phyloP scores from a whole-genome alignment of 768 basidiomycete genomes.

The Pleurotus platypus region DNA sequence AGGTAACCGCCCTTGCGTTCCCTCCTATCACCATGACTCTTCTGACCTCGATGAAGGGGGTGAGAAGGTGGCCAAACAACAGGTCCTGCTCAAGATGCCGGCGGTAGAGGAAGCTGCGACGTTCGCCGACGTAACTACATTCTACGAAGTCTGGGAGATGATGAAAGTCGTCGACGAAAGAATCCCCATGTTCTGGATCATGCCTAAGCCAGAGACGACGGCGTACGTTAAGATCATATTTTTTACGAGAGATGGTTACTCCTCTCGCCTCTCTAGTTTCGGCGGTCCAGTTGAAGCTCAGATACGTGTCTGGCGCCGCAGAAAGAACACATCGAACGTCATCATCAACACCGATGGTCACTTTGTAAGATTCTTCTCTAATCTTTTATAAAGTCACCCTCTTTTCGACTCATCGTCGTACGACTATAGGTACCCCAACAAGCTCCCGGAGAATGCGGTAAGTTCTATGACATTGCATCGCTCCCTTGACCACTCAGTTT shows the following conservation, averaged over 20 bases:
- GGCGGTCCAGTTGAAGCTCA: background rate
- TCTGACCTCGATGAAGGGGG: no score
- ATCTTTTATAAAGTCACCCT: no score
- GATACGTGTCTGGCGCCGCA: background rate
- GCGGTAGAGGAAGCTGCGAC: conserved; percentile 60
- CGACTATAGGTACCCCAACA: no score
- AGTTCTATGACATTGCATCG: no score
- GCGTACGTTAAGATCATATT: background rate
- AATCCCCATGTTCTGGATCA: conserved; percentile 51
- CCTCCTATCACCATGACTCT: no score
- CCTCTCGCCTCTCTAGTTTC: background rate
- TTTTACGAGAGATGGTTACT: no score
- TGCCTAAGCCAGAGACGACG: conserved; percentile 28
- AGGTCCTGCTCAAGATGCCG: conserved; percentile 60
- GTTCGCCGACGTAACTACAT: conserved; percentile 46
- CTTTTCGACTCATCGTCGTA: no score
- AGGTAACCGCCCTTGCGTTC: no score
- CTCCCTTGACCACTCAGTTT: no score
- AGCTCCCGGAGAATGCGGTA: no score
- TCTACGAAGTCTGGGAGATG: conserved; percentile 37
- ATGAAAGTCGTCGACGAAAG: conserved; percentile 41
- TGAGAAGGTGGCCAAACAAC: conserved; percentile 9
- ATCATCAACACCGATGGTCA: background rate
- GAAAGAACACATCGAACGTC: conserved; percentile 2
- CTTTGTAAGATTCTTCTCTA: no score